Evolutionary conservation across 208 protist species (phyloP), one percentile per base, ranked within the genome.

Genomic region (Wallacemonas rigidus): DNA sequence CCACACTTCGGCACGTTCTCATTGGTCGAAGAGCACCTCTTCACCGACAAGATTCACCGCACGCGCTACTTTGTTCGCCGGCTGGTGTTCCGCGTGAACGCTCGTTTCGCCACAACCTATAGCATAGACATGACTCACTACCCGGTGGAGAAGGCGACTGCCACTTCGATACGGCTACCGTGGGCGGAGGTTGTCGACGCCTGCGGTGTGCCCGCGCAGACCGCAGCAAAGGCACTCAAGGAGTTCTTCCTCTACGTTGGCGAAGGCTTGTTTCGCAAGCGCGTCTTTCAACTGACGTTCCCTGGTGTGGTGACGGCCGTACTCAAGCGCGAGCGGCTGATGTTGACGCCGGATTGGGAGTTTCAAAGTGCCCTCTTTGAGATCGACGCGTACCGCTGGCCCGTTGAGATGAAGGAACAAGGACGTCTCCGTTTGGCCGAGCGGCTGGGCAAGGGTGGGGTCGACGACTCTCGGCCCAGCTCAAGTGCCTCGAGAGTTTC

Each of bases 161-260:
- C 74, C 17, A 35, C 48, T 14, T 86, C 80, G 55, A 71, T 67
- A 1, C 80, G 78, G 39, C n/a, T 89, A 0, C 72, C 61, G 69
- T 87, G 84, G 80, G 79, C 86, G 6, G 87, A 94, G 35, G 79
- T 96, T 12, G 88, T 94, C 7, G 56, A 67, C 8, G 76, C 89
- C 17, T 89, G 84, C 51, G 79, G 75, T 1, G 85, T 96, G 12
- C 89, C 89, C 1, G 92, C 89, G n/a, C 75, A 71, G 8, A 91
- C 82, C 8, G 88, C 79, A 15, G 43, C 81, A 0, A 76, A 77
- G 41, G 86, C 88, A n/a, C 83, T 96, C 48, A 84, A 82, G 41
- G 89, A 96, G 77, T 91, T 96, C 45, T 85, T 93, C 51, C 70
- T 89, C 67, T 96, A 93, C 78, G 44, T 96, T 54, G 92, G 92